Base-by-base conservation (phyloP, 257 asterid species). In the Capsicum baccatum region DNA sequence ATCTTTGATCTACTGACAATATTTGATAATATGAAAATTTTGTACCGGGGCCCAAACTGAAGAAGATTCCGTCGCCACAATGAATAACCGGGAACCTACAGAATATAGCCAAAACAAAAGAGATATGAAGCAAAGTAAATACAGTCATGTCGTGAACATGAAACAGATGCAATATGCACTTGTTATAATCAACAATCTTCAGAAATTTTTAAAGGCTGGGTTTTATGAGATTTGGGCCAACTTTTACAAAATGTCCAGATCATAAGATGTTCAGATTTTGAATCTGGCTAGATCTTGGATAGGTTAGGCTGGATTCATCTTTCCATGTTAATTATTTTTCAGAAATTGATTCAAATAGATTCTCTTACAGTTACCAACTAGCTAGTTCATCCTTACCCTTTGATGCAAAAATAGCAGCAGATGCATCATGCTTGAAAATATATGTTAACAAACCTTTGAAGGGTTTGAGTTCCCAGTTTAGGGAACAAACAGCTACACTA, bases 21-120 rank as follows among this genome's bases (percentile, higher is more conserved):
- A 68, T 68, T 68, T 68, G 52, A 68, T 68, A 10, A 26, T 8
- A 44, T 14, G 26, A 68, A 81, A 81, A 68, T 58, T 17, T 64
- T 87, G 70, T 92, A 94, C 99, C 92, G 89, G 83, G 97, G 98
- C 54, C 98, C 92, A 86, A 95, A 95, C 35, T 58, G 88, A 58
- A 95, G 95, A 73, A 95, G 98, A 90, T 87, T 91, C 82, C 79
- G 89, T 82, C 99, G 98, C 88, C 94, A 88, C 80, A 88, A 70
- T 71, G 89, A 82, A 87, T 93, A 95, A 56, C 97, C 97, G 68
- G 99, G 99, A 78, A 95, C 98, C 97, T 94, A 86, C 80, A 89
- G 79, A 62, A 70, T 70, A 70, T 70, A 42, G 56, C 44, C 14
- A 42, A 42, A 70, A 42, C 9, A 70, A 70, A 42, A 42, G 76